Evolutionary conservation across 345 rosid genomes (phyloP).

Genomic region (Rhodamnia argentea): DNA sequence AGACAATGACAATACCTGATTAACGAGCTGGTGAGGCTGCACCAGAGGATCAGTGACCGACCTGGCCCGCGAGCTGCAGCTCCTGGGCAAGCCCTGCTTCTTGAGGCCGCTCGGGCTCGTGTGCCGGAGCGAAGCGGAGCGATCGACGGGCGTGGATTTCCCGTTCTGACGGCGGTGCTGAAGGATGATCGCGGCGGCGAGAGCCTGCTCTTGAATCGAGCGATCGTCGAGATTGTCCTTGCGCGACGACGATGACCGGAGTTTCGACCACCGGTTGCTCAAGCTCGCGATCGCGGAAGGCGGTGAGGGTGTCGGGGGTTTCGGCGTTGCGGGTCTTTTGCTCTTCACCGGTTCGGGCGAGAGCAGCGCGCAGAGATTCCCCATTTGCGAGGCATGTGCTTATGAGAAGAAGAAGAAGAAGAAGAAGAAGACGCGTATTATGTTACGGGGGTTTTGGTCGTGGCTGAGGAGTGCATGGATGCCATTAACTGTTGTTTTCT

Average conservation of each 20-base stretch:
- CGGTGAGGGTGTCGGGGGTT: slow-evolving; percentile 4
- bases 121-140: slow-evolving; percentile 63
- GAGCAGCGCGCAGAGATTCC: slow-evolving; percentile 55
- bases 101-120: slow-evolving; percentile 31
- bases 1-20: slow-evolving; percentile 31
- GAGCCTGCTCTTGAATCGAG: slow-evolving; percentile 60
- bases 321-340: slow-evolving; percentile 8
- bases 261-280: slow-evolving; percentile 43
- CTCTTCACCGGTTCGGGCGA: slow-evolving; percentile 36
- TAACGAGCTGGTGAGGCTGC: slow-evolving; percentile 86
- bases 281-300: not conserved
- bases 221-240: slow-evolving; percentile 43
- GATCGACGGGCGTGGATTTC: slow-evolving; percentile 56
- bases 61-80: slow-evolving; percentile 78
- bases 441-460: not conserved
- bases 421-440: not conserved
- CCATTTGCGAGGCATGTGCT: slow-evolving; percentile 20
- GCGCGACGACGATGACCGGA: slow-evolving; percentile 41
- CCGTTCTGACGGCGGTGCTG: slow-evolving; percentile 52
- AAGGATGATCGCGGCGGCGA: slow-evolving; percentile 70
- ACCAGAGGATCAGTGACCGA: slow-evolving; percentile 81
- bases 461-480: not conserved
- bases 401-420: not conserved
- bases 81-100: slow-evolving; percentile 66
- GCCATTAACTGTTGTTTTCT: not conserved